Evolutionary conservation across 2,329 filamentous ascomycete genomes (phyloP), one percentile per base, ranked within the genome.

Genomic region (Sporothrix variecibatus): DNA sequence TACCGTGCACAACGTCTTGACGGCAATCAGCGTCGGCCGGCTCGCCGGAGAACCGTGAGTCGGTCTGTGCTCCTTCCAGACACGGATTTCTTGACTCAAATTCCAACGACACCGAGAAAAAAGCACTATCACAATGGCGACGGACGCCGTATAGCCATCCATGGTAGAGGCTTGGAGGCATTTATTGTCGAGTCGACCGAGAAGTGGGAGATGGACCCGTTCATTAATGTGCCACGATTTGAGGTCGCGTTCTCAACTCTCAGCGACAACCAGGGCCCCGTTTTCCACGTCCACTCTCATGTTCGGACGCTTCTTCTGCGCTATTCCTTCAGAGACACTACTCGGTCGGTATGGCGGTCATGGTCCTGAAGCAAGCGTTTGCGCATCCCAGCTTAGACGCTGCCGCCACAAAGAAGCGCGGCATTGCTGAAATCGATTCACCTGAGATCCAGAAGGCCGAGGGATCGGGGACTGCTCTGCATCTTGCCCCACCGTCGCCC

Each of bases 241-340:
- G 96, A 99, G 80, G 86, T 98, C 38, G 92, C 93, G 0, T 88
- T 98, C 73, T 94, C 92, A 38, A 97, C 96, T 0, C 87, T 91
- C 3, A 97, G 93, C 77, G 96, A 99, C 81, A 89, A 89, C 40
- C 93, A 97, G 79, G 95, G 95, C 0, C 93, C 94, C 0, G 87
- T 97, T 6, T 93, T 98, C 79, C 94, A 98, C 80, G 83, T 98
- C 60, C 94, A 97, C 77, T 93, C 94, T 0, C 89, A 93, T 71
- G 88, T 96, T 26, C 92, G 92, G 77, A 94, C 93, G 6, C 83
- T 99, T 1, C 90, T 93, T 75, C 80, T 97, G 8, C 92, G 97
- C 70, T 98, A 98, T 80, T 99, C 97, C 87, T 99, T 0, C 97
- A 97, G 81, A 92, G 95, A 3, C 95, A 97, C 80, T 99, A 98